Evolutionary conservation across 176 grass and related monocot genomes (phyloP).

Genomic region (Tuctoria greenei): DNA sequence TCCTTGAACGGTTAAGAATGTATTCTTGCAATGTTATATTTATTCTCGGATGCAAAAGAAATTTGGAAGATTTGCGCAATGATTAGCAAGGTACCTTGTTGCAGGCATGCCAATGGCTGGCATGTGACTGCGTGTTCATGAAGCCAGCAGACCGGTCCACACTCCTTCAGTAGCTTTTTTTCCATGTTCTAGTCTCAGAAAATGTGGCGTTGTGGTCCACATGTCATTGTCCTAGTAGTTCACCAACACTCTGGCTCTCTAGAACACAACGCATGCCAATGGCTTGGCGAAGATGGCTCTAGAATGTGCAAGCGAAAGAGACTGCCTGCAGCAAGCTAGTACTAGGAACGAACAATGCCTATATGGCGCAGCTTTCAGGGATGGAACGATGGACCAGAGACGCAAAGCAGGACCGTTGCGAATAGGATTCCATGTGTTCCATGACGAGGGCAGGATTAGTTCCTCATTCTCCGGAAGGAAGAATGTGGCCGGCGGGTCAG

Average conservation of each 20-base stretch:
- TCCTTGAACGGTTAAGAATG: conserved; percentile 42
- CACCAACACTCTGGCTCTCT: too few relatives aligned
- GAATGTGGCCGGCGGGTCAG: too few relatives aligned
- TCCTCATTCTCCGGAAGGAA: background rate
- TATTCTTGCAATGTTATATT: conserved; percentile 26
- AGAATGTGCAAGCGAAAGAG: too few relatives aligned
- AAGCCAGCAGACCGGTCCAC: background rate
- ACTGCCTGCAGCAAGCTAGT: too few relatives aligned
- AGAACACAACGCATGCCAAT: too few relatives aligned
- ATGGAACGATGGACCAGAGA: too few relatives aligned
- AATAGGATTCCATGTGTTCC: conserved; percentile 11
- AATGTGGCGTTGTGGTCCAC: background rate
- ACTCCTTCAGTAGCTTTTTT: conserved; percentile 1
- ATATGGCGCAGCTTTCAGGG: too few relatives aligned
- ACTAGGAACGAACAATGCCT: too few relatives aligned
- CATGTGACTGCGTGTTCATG: conserved; percentile 15
- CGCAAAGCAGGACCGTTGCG: background rate
- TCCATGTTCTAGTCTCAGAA: conserved; percentile 16
- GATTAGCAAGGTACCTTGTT: background rate
- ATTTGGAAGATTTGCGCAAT: conserved; percentile 35
- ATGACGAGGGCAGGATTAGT: background rate
- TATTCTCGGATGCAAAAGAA: conserved; percentile 41
- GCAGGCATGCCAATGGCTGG: conserved; percentile 21
- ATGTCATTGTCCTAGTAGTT: background rate
- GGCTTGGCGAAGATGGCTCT: too few relatives aligned